Evolutionary conservation across 495 filamentous ascomycete species (phyloP).

Genomic region (Trichoderma gamsii): DNA sequence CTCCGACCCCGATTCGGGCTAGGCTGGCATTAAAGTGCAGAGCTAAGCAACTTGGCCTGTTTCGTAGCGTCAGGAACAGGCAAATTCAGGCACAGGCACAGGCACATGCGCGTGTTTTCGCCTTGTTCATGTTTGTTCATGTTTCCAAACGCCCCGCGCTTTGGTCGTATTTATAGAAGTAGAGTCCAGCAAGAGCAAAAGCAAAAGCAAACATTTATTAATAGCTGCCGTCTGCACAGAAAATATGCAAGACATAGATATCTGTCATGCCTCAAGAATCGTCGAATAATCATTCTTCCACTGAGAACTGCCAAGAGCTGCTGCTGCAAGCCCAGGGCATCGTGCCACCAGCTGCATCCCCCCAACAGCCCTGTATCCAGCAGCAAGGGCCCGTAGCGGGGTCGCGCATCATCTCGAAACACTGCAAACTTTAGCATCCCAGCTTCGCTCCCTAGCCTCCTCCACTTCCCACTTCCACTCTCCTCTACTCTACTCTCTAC

Average conservation of each 20-base stretch:
- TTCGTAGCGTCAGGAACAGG: constrained; percentile 6
- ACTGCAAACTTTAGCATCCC: constrained; percentile 6
- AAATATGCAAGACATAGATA: too few relatives aligned
- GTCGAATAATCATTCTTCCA: too few relatives aligned
- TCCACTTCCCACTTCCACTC: neutral
- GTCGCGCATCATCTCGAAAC: constrained; percentile 10
- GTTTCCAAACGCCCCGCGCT: neutral
- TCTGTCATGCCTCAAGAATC: too few relatives aligned
- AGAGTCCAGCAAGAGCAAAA: too few relatives aligned
- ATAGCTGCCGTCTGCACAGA: too few relatives aligned
- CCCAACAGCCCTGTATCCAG: neutral
- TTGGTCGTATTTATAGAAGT: too few relatives aligned
- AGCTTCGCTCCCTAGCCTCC: constrained; percentile 9
- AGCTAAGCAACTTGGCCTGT: constrained; percentile 6
- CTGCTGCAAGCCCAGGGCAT: too few relatives aligned
- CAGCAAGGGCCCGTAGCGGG: neutral
- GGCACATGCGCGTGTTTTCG: neutral
- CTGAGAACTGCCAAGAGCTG: too few relatives aligned
- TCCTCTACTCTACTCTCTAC: neutral
- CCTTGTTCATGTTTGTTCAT: too few relatives aligned
- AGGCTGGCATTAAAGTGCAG: neutral
- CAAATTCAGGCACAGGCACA: neutral
- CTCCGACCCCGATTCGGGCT: neutral
- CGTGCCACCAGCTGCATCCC: neutral
- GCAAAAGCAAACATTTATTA: too few relatives aligned